Evolutionary conservation across 176 grass and related monocot genomes (phyloP), one percentile per base, ranked within the genome.

Genomic region (Oryza brachyantha): DNA sequence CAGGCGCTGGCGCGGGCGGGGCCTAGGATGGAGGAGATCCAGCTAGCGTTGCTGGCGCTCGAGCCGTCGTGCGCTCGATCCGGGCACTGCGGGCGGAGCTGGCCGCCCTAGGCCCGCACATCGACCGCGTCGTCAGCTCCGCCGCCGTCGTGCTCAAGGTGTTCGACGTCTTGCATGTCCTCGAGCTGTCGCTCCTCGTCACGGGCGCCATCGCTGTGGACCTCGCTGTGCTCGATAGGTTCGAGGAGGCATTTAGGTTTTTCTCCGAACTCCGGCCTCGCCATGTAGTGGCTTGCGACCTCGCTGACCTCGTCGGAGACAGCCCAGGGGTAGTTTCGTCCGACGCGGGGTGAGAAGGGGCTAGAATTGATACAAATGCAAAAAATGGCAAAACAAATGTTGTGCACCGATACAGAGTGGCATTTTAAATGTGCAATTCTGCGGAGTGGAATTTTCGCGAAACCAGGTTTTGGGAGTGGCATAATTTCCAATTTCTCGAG

Each of bases 81-180:
- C 89, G 91, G 7, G 91, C 94, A 19, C 83, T 86, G 26, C 83
- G 35, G 3, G 82, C 57, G 1, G 89, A 85, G 27, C 85, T 97
- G 8, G 52, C 85, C 0, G 86, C 84, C 16, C 89, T 86, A 5
- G 94, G 89, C 0, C 87, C 82, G 12, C 87, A 97, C 85, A 97
- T 97, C 76, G 85, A 97, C 87, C 91, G 91, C 42, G 91, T 91
- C 34, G 91, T 97, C 1, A 85, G 89, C 5, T 91, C 94, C 22
- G 91, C 94, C 2, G 89, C 94, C 0, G 91, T 87, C 21, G 94
- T 97, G 13, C 94, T 97, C 68, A 97, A 97, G 94, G 91, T 97
- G n/a, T 97, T 97, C 63, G 94, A 97, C 69, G 94, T 91, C 39
- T 87, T 97, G 8, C 94, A 94, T 62, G 91, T 91, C 8, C 91